A percentile compares a stretch with the other conserved stretches of the same genome.
Conservation (phyloP, 352 stramenopile species). For the Phytophthora litchii region DNA sequence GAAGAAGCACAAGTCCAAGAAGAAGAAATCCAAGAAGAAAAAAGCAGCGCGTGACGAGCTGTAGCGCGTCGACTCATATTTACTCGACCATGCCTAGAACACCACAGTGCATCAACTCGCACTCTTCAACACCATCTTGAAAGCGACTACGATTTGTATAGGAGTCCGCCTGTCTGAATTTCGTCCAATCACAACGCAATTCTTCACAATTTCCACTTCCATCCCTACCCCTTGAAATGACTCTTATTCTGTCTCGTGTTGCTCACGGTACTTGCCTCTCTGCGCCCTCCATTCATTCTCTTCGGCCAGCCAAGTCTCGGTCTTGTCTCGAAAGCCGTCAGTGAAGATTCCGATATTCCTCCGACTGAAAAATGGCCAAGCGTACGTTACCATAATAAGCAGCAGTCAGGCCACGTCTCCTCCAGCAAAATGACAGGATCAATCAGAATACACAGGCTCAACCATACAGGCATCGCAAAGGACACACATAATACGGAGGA, state of each 20-base stretch:
- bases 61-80: constrained; percentile 12
- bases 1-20: constrained; percentile 55
- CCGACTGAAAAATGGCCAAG: constrained; percentile 88
- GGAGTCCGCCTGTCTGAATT: constrained; percentile 9
- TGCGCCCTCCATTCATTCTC: constrained; percentile 52
- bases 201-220: not conserved
- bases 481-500: constrained; percentile 2
- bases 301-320: constrained; percentile 18
- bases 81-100: constrained; percentile 12
- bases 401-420: not conserved
- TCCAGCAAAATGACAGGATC: not conserved
- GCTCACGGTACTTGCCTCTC: constrained; percentile 28
- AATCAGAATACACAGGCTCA: constrained; percentile 7
- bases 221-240: constrained; percentile 1
- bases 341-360: constrained; percentile 73
- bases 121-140: constrained; percentile 7
- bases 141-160: not conserved
- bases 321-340: constrained; percentile 16
- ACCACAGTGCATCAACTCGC: no score
- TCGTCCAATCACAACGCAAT: constrained; percentile 6
- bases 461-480: not conserved
- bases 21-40: constrained; percentile 68
- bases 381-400: constrained; percentile 53
- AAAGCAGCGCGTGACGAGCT: constrained; percentile 61
- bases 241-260: constrained; percentile 40